Evolutionary conservation across 805 yeast genomes (phyloP).

Genomic region (Candida jianshihensis): DNA sequence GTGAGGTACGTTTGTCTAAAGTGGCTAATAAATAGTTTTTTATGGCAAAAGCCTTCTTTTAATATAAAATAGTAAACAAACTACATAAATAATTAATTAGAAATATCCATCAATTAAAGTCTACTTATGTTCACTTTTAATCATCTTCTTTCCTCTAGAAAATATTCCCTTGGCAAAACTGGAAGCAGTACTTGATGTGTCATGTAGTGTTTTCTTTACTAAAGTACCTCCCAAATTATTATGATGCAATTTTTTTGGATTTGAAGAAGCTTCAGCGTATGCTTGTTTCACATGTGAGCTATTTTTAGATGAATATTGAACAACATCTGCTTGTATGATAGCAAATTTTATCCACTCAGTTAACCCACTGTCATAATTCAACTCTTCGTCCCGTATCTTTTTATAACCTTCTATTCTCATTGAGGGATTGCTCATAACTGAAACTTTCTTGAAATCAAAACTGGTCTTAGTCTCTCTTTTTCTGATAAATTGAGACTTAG

Average conservation of each 20-base stretch:
- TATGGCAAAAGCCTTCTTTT: background rate
- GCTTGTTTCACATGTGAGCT: slow-evolving; percentile 49
- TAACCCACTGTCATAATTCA: slow-evolving; percentile 48
- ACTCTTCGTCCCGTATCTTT: slow-evolving; percentile 36
- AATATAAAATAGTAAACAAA: background rate
- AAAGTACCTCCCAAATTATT: slow-evolving; percentile 39
- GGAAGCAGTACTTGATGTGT: slow-evolving; percentile 45
- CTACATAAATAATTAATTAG: background rate
- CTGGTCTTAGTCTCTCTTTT: slow-evolving; percentile 3
- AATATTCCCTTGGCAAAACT: slow-evolving; percentile 48
- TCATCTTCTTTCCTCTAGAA: slow-evolving; percentile 47
- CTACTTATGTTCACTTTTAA: slow-evolving; percentile 20
- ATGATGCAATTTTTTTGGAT: slow-evolving; percentile 27
- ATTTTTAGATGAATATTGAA: slow-evolving; percentile 20
- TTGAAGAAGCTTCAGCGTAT: slow-evolving; percentile 49
- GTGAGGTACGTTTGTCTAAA: slow-evolving; percentile 48
- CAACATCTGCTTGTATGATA: slow-evolving; percentile 24
- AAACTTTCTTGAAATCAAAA: slow-evolving; percentile 35
- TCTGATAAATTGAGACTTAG: background rate
- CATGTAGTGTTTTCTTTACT: slow-evolving; percentile 42
- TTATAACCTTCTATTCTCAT: slow-evolving; percentile 35
- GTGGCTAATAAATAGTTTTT: slow-evolving; percentile 18
- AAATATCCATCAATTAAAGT: background rate
- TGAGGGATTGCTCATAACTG: slow-evolving; percentile 32
- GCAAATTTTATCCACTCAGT: slow-evolving; percentile 43